Conservation (phyloP, 192 early-diverging fungal genomes). For the Phycomyces blakesleeanus region DNA sequence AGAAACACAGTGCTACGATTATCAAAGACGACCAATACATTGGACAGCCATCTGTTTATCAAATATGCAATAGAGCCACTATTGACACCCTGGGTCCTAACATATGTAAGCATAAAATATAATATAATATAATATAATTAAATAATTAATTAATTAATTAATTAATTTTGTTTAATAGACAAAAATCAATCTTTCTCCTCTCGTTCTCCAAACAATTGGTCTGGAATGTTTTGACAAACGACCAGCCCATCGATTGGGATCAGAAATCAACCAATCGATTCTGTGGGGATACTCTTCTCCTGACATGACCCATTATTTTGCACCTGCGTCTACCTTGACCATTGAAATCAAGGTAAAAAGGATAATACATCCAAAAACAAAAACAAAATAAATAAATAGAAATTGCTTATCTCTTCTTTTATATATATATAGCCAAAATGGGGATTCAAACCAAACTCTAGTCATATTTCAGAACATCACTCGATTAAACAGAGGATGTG, state of each 20-base stretch:
- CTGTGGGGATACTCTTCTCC: background rate
- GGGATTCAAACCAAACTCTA: constrained; percentile 55
- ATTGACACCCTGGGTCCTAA: too few species aligned
- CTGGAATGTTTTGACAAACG: background rate
- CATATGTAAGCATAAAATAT: too few species aligned
- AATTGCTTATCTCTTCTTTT: too few species aligned
- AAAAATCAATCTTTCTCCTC: too few species aligned
- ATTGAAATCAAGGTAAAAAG: constrained; percentile 24
- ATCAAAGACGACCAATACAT: too few species aligned
- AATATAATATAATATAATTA: too few species aligned
- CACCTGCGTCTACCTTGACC: constrained; percentile 4
- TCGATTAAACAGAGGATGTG: constrained; percentile 51
- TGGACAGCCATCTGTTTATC: too few species aligned
- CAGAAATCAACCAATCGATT: background rate
- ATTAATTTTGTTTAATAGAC: too few species aligned
- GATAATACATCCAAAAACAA: constrained; percentile 9
- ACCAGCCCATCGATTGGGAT: background rate
- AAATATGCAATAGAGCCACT: too few species aligned
- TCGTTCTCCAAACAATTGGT: background rate
- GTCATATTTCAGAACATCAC: constrained; percentile 10
- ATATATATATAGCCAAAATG: constrained; percentile 54
- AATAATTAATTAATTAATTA: too few species aligned
- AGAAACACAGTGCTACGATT: too few species aligned
- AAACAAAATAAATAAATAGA: too few species aligned
- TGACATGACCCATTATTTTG: constrained; percentile 9